Conservation (phyloP, 306 rosid genomes). For the Fragaria iinumae region DNA sequence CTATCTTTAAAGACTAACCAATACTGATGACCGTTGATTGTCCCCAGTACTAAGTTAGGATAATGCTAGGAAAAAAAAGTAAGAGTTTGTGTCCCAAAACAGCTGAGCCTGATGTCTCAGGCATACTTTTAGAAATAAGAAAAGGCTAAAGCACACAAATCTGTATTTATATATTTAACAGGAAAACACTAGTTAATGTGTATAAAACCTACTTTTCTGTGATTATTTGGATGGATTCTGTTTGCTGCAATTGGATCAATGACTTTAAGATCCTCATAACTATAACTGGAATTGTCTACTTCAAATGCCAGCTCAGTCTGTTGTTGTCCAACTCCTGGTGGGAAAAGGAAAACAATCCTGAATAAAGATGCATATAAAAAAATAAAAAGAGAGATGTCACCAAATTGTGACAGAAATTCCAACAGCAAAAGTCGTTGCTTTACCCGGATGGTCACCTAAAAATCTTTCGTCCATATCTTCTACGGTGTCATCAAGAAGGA, state of each 20-base stretch:
- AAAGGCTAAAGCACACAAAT: not conserved
- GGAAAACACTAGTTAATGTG: constrained; percentile 22
- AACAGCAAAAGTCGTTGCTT: constrained; percentile 17
- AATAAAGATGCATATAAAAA: not conserved
- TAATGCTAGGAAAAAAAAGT: too few species aligned
- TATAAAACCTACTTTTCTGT: constrained; percentile 59
- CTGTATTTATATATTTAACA: constrained; percentile 3
- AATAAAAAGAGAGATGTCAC: not conserved
- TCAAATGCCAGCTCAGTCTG: constrained; percentile 30
- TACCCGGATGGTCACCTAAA: constrained; percentile 42
- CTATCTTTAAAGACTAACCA: not conserved
- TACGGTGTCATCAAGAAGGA: constrained; percentile 70
- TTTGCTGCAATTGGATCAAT: constrained; percentile 88
- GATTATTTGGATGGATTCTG: constrained; percentile 88
- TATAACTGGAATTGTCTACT: constrained; percentile 32
- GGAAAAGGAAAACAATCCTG: constrained; percentile 4
- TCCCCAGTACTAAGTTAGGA: not conserved
- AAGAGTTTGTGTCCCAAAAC: not conserved
- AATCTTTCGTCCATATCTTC: constrained; percentile 44
- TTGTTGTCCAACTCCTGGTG: constrained; percentile 35
- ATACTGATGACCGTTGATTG: not conserved
- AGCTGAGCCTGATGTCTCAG: not conserved
- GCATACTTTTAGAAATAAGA: not conserved
- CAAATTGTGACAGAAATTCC: not conserved
- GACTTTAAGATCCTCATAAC: constrained; percentile 59